phyloP scores from a whole-genome alignment of 805 yeast genomes.

The Yarrowia phangngaensis region DNA sequence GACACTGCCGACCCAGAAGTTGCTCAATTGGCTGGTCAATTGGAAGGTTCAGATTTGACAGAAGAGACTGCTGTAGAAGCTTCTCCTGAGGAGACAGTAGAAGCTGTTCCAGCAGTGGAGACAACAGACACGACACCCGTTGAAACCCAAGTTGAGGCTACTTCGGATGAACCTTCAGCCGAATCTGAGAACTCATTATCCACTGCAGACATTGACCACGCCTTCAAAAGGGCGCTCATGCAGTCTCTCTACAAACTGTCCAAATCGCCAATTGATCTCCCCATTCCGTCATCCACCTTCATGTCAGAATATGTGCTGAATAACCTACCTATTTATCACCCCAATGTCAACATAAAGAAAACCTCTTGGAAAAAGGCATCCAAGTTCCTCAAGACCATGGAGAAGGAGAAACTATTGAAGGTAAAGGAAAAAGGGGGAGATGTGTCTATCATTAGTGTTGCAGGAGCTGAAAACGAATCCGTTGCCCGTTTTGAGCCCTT shows the following conservation, averaged over 20 bases:
- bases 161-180: conserved; percentile 11
- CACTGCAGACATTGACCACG: conserved; percentile 55
- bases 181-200: conserved; percentile 28
- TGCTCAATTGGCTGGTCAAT: too few species aligned
- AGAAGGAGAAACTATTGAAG: conserved; percentile 63
- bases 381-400: conserved; percentile 82
- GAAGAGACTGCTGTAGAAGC: too few species aligned
- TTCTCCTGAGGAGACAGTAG: too few species aligned
- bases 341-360: conserved; percentile 52
- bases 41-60: too few species aligned
- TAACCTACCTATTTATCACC: conserved; percentile 57
- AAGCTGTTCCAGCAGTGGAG: too few species aligned
- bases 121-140: too few species aligned
- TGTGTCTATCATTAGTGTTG: conserved; percentile 52
- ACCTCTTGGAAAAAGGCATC: conserved; percentile 88
- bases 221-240: conserved; percentile 65
- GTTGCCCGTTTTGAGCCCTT: conserved; percentile 65
- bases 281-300: conserved; percentile 69
- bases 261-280: conserved; percentile 48
- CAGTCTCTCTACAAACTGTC: conserved; percentile 55
- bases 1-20: neutral
- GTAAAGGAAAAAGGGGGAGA: conserved; percentile 85
- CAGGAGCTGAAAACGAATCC: conserved; percentile 46
- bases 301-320: conserved; percentile 65
- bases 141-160: too few species aligned